phyloP scores from a whole-genome alignment of 768 basidiomycete species.

The Amanita thiersii region DNA sequence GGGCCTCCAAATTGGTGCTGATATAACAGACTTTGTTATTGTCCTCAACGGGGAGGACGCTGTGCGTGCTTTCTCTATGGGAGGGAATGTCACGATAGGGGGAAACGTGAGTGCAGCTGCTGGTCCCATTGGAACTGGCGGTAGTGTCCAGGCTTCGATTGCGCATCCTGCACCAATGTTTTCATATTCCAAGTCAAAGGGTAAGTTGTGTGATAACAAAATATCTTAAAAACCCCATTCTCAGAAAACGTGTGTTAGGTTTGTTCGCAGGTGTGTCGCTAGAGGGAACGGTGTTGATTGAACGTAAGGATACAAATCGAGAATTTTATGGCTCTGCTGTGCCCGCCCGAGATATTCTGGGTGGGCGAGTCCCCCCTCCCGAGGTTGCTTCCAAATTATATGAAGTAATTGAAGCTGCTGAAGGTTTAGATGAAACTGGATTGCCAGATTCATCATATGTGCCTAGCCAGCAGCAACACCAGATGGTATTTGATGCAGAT shows the following conservation, averaged over 20 bases:
- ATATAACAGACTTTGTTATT: constrained; percentile 92
- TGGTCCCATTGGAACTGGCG: constrained; percentile 92
- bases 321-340: constrained; percentile 94
- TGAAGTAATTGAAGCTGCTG: constrained; percentile 94
- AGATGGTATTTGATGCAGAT: constrained; percentile 77
- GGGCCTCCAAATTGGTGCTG: constrained; percentile 94
- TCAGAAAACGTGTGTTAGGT: constrained; percentile 43
- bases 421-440: constrained; percentile 82
- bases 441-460: constrained; percentile 77
- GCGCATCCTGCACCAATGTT: constrained; percentile 97
- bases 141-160: constrained; percentile 76
- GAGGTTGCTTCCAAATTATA: constrained; percentile 90
- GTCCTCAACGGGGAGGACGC: constrained; percentile 97
- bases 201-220: constrained; percentile 29
- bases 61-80: constrained; percentile 89
- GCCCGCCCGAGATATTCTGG: constrained; percentile 84
- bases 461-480: constrained; percentile 44
- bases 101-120: constrained; percentile 81
- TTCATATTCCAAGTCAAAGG: constrained; percentile 93
- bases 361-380: constrained; percentile 93
- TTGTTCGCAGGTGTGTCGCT: constrained; percentile 92
- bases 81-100: constrained; percentile 94
- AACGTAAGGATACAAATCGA: constrained; percentile 92
- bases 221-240: constrained; percentile 2
- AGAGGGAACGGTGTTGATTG: constrained; percentile 91